Percentiles rank a stretch among this genome's conserved stretches.
Evolutionary conservation across 1,139 yeast species (phyloP).

Genomic region (Yamadazyma atmosphaerica): DNA sequence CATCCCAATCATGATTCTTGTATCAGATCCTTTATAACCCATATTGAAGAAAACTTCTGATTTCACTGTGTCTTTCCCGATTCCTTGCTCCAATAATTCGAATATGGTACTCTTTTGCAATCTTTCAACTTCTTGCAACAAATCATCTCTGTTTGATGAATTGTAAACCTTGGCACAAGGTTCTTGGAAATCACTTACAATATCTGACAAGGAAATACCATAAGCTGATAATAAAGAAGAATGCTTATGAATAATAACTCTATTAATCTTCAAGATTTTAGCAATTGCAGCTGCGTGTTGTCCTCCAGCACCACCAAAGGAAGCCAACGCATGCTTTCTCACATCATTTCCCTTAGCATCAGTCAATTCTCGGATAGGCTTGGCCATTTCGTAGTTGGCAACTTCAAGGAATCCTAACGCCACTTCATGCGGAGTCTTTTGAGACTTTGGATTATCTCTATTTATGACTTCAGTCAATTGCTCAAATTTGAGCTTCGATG

Average conservation of each 20-base stretch:
- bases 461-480: constrained; percentile 43
- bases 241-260: constrained; percentile 21
- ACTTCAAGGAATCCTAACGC: constrained; percentile 23
- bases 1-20: constrained; percentile 19
- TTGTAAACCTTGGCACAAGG: constrained; percentile 16
- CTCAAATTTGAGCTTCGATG: constrained; percentile 37
- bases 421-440: constrained; percentile 24
- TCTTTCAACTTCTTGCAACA: constrained; percentile 13
- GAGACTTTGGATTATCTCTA: constrained; percentile 27
- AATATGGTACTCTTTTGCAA: constrained; percentile 10
- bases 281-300: constrained; percentile 23
- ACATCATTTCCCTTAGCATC: constrained; percentile 24
- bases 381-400: constrained; percentile 23
- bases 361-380: constrained; percentile 23
- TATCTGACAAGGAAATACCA: constrained; percentile 22
- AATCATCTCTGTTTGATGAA: constrained; percentile 10
- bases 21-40: constrained; percentile 25
- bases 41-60: constrained; percentile 18
- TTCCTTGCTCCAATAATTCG: constrained; percentile 19
- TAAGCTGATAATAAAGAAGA: constrained; percentile 24
- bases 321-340: constrained; percentile 20
- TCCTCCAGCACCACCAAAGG: constrained; percentile 27
- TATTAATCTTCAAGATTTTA: constrained; percentile 19
- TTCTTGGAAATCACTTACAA: constrained; percentile 21
- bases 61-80: constrained; percentile 14